A percentile compares a stretch with the other conserved stretches of the same genome.
These are phyloP conservation scores for Pholiota conissans DNA, from an alignment of 768 basidiomycete species.

Conservation along the genomic window DNA sequence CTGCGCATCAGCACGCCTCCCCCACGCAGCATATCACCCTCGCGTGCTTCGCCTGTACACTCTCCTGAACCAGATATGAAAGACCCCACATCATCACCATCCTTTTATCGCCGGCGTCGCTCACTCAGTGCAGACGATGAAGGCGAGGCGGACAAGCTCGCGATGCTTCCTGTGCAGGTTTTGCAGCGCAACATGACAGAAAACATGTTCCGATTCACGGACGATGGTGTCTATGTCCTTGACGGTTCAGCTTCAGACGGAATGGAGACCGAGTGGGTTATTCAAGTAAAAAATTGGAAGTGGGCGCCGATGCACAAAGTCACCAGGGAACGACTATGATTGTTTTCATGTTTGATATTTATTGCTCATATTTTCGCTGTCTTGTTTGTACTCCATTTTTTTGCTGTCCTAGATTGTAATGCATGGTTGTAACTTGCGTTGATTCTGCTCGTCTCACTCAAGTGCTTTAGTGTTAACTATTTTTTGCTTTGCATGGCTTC, in stretches of 20 bases:
- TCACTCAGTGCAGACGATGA: constrained; percentile 3
- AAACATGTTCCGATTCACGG: constrained; percentile 37
- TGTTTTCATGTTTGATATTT: not conserved
- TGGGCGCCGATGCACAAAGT: constrained; percentile 27
- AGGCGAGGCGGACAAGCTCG: not conserved
- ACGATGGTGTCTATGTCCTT: constrained; percentile 36
- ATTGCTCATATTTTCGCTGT: not conserved
- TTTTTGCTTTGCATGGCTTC: no score
- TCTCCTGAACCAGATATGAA: constrained; percentile 17
- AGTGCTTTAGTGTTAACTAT: no score
- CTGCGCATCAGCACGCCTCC: constrained; percentile 6
- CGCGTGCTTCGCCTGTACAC: constrained; percentile 19
- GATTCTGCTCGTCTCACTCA: no score
- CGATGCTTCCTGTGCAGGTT: constrained; percentile 29
- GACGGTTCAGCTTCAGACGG: constrained; percentile 25
- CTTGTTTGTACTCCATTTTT: not conserved
- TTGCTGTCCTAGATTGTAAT: not conserved
- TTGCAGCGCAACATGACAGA: constrained; percentile 35
- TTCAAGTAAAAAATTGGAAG: constrained; percentile 42
- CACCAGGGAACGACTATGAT: not conserved
- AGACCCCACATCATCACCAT: constrained; percentile 9
- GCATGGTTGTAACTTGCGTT: not conserved
- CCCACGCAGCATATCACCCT: constrained; percentile 8
- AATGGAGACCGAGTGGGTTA: constrained; percentile 38
- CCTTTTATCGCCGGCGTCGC: not conserved